Percentiles rank a stretch among this genome's conserved stretches.
Conservation (phyloP, 2,329 filamentous ascomycete genomes). For the Ophiocordyceps camponoti-floridani region DNA sequence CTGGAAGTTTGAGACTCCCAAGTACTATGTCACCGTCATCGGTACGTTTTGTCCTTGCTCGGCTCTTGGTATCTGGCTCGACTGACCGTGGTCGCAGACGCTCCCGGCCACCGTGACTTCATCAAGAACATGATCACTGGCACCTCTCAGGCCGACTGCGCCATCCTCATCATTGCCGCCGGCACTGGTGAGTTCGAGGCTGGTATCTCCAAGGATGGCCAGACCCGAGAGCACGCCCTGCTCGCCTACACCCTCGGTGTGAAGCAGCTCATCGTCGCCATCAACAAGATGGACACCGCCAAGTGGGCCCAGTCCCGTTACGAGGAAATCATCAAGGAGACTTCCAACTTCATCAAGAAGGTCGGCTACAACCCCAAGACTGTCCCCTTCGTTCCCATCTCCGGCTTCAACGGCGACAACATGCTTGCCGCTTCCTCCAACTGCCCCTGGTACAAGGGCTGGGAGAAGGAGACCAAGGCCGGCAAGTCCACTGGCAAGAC, state of each 20-base stretch:
- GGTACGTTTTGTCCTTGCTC: conserved; percentile 36
- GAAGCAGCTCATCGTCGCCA: conserved; percentile 98
- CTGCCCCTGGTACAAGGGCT: conserved; percentile 99
- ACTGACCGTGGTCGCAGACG: conserved; percentile 38
- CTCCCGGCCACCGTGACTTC: conserved; percentile 99
- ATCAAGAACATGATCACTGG: conserved; percentile 99
- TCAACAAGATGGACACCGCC: conserved; percentile 99
- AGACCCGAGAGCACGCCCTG: conserved; percentile 99
- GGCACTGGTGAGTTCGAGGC: conserved; percentile 99
- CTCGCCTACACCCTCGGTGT: conserved; percentile 99
- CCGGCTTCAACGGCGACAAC: conserved; percentile 99
- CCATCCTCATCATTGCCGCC: conserved; percentile 98
- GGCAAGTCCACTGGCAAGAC: conserved; percentile 84
- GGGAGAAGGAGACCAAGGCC: conserved; percentile 92
- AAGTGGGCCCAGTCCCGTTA: conserved; percentile 94
- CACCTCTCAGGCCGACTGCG: conserved; percentile 99
- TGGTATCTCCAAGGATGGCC: conserved; percentile 99
- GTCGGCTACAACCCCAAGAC: conserved; percentile 99
- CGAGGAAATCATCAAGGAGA: conserved; percentile 99
- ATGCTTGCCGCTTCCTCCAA: conserved; percentile 83
- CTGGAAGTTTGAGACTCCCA: conserved; percentile 99
- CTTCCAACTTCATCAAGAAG: conserved; percentile 99
- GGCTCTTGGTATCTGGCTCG: background rate
- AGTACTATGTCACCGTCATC: conserved; percentile 97
- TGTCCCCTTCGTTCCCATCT: conserved; percentile 98